Evolutionary conservation across 1,139 yeast genomes (phyloP).

Genomic region (Magnusiomyces ingens): DNA sequence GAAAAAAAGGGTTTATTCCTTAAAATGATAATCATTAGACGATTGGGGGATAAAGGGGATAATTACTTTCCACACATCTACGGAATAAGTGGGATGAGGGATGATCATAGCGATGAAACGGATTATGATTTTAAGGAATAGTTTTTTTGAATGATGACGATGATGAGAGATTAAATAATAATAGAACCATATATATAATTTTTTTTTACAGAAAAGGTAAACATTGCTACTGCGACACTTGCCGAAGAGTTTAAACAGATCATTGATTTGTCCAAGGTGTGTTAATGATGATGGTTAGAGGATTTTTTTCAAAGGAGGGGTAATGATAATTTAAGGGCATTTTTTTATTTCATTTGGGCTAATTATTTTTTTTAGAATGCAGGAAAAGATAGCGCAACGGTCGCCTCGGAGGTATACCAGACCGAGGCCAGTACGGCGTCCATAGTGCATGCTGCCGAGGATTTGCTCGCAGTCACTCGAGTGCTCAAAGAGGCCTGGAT

Average conservation of each 20-base stretch:
- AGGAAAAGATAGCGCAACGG: conserved; percentile 29
- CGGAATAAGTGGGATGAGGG: too few species aligned
- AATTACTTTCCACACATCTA: too few species aligned
- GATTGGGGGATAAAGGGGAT: too few species aligned
- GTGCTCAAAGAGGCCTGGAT: conserved; percentile 39
- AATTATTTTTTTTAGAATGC: conserved; percentile 23
- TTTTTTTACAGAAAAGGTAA: conserved; percentile 27
- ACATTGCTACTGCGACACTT: conserved; percentile 30
- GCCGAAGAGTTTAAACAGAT: conserved; percentile 27
- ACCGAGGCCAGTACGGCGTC: conserved; percentile 32
- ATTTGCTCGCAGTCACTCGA: conserved; percentile 35
- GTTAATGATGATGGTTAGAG: conserved; percentile 9
- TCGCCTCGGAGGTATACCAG: conserved; percentile 32
- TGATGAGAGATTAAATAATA: too few species aligned
- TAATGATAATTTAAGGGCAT: too few species aligned
- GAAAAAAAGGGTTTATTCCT: too few species aligned
- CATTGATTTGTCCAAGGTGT: conserved; percentile 25
- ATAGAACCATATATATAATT: not conserved
- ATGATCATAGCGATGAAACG: too few species aligned
- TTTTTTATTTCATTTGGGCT: not conserved
- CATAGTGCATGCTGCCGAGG: conserved; percentile 36
- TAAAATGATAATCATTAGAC: too few species aligned
- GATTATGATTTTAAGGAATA: too few species aligned
- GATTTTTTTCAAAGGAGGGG: not conserved
- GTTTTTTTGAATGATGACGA: too few species aligned